phyloP scores from a whole-genome alignment of 2,329 filamentous ascomycete species.

The Blastomyces silverae region DNA sequence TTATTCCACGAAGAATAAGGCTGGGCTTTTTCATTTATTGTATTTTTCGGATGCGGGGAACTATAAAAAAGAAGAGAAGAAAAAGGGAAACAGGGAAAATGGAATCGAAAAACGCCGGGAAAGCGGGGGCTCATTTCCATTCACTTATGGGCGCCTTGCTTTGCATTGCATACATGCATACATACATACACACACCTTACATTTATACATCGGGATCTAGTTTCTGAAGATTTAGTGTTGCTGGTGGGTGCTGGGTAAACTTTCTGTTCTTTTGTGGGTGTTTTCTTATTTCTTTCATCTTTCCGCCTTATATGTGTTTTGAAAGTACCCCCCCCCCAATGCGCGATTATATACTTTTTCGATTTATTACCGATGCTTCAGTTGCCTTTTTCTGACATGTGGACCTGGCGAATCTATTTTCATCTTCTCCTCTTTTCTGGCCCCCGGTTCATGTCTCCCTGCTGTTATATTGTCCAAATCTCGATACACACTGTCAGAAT shows the following conservation, averaged over 20 bases:
- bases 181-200: background rate
- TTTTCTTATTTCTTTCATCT: background rate
- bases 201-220: slow-evolving; percentile 6
- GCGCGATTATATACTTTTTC: background rate
- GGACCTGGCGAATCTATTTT: background rate
- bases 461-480: background rate
- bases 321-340: background rate
- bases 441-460: background rate
- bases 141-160: background rate
- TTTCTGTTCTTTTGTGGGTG: background rate
- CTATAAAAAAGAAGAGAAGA: no score
- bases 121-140: slow-evolving; percentile 1
- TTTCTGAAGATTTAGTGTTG: background rate
- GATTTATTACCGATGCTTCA: slow-evolving; percentile 2
- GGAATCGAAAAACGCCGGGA: background rate
- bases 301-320: background rate
- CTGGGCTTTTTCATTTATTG: slow-evolving; percentile 2
- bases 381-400: background rate
- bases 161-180: slow-evolving; percentile 8
- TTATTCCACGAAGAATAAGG: slow-evolving; percentile 5
- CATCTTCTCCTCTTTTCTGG: no score
- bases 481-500: background rate
- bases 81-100: background rate
- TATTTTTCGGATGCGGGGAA: slow-evolving; percentile 4
- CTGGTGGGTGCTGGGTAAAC: background rate